A percentile compares a stretch with the other conserved stretches of the same genome.
These are phyloP conservation scores for Globisporangium paddicum DNA, from an alignment of 352 stramenopile genomes.

Conservation along the genomic window DNA sequence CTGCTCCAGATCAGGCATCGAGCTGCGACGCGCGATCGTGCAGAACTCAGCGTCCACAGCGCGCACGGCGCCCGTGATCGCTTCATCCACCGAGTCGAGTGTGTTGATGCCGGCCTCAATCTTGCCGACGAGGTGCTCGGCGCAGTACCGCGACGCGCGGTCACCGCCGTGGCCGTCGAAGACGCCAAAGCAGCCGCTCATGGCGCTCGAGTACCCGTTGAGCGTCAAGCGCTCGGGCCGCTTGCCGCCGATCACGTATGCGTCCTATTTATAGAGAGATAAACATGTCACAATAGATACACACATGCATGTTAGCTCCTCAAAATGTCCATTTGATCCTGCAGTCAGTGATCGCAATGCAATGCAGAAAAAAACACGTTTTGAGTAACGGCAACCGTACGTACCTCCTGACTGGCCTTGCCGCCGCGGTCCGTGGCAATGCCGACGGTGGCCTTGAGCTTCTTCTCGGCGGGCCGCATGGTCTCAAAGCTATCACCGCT, in stretches of 20 bases:
- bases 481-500: conserved; percentile 14
- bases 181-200: conserved; percentile 71
- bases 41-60: conserved; percentile 71
- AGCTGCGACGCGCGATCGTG: conserved; percentile 38
- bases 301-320: neutral
- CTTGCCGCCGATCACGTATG: conserved; percentile 76
- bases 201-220: conserved; percentile 63
- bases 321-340: neutral
- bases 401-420: conserved; percentile 73
- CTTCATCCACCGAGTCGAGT: conserved; percentile 32
- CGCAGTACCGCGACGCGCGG: conserved; percentile 72
- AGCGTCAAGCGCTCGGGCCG: conserved; percentile 56
- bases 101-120: conserved; percentile 48
- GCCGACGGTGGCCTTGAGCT: conserved; percentile 46
- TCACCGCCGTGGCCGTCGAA: conserved; percentile 83
- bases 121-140: conserved; percentile 62
- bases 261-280: conserved; percentile 42
- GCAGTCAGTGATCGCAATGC: neutral
- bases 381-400: conserved; percentile 8
- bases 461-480: conserved; percentile 22
- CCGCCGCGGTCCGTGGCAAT: conserved; percentile 65
- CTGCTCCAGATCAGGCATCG: conserved; percentile 25
- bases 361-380: too few relatives aligned
- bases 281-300: neutral
- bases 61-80: conserved; percentile 56